Base-by-base conservation (phyloP, 2,329 filamentous ascomycete species). In the Fusarium guadeloupense region DNA sequence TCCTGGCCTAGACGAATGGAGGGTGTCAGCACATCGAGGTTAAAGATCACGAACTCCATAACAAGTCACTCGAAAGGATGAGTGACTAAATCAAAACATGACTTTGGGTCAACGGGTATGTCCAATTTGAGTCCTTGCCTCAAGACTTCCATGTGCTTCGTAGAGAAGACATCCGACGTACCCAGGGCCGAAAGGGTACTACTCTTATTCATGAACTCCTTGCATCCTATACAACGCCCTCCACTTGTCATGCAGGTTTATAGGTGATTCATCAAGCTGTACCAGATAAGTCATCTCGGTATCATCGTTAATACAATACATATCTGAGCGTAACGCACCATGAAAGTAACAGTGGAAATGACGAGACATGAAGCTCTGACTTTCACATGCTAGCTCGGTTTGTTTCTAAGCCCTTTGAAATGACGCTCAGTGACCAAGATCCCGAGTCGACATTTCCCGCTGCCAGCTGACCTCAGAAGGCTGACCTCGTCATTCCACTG, bases 1-100 rank as follows among this genome's bases (percentile, higher is more conserved):
- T 49, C 61, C 56, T 64, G 43, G 13, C 30, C 50, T 48, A 47
- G 38, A 39, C 21, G 23, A 14, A 8, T 46, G 41, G 34, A 31
- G 44, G 25, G 23, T 30, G 25, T 14, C 23, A 31, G 21, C 14
- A 23, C 31, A 21, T 34, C 21, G 41, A 40, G 16, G 17, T 25
- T 25, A 2, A n/a, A 16, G 26, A n/a, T 26, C 28, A 23, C 38
- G 31, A n/a, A n/a, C n/a, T n/a, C n/a, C n/a, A n/a, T n/a, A n/a
- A n/a, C 14, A 37, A 20, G 20, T 6, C 31, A 46, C 19, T 20
- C 8, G 19, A 13, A 4, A 37, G 19, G 4, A 3, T 6, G 12
- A 37, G 7, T 37, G 6, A 14, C 13, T 14, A n/a, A n/a, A n/a
- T n/a, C n/a, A n/a, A n/a, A n/a, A n/a, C n/a, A n/a, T n/a, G n/a